phyloP scores from a whole-genome alignment of 192 early-diverging fungal genomes.

The Entomortierella parvispora region DNA sequence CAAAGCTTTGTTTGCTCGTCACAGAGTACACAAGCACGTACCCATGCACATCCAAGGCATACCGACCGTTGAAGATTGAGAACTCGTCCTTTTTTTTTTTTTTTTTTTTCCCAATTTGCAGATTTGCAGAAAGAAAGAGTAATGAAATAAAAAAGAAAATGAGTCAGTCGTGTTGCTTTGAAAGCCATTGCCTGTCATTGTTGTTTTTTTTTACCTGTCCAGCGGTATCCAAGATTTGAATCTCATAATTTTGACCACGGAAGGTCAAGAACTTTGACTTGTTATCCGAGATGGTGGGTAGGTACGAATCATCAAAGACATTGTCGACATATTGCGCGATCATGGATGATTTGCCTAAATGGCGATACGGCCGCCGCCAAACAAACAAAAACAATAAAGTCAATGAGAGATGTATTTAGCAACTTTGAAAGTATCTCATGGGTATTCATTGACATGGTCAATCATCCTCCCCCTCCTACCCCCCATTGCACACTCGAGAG shows the following conservation, averaged over 20 bases:
- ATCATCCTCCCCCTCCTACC: too few relatives aligned
- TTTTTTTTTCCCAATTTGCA: background rate
- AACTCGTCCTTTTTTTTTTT: conserved; percentile 81
- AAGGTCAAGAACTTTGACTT: conserved; percentile 87
- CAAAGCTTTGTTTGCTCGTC: conserved; percentile 82
- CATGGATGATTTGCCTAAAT: conserved; percentile 83
- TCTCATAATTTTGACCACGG: conserved; percentile 82
- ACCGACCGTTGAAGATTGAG: conserved; percentile 89
- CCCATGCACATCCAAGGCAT: conserved; percentile 91
- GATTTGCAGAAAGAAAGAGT: background rate
- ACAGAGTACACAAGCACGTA: conserved; percentile 97
- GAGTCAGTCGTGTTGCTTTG: background rate
- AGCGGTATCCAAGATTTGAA: conserved; percentile 96
- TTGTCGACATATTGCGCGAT: conserved; percentile 92
- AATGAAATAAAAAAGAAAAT: background rate
- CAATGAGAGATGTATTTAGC: too few relatives aligned
- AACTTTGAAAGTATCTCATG: too few relatives aligned
- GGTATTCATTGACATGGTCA: too few relatives aligned
- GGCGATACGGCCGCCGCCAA: background rate
- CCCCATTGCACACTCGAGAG: too few relatives aligned
- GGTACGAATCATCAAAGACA: conserved; percentile 91
- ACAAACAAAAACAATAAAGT: background rate
- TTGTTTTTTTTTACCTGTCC: conserved; percentile 77
- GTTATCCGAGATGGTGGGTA: conserved; percentile 94
- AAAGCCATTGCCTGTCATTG: too few relatives aligned